Base-by-base conservation (phyloP, 2,329 filamentous ascomycete genomes). In the Aspergillus ibericus region DNA sequence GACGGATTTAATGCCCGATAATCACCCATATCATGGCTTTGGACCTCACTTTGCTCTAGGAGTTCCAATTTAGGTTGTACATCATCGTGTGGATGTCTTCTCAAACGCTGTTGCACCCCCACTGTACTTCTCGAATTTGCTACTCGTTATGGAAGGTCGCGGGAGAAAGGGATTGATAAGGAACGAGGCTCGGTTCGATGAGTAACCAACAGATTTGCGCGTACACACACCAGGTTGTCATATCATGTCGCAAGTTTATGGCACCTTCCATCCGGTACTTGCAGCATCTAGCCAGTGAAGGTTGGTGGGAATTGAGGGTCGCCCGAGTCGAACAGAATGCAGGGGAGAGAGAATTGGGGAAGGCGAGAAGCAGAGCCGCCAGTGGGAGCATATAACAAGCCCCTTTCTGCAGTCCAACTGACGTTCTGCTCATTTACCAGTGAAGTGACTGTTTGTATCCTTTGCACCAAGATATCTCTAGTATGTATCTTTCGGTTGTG, bases 401-500 rank as follows among this genome's bases (percentile, higher is more conserved):
- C 13, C 48, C 34, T 49, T 50, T 27, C 27, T 42, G 9, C 18
- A 22, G 38, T n/a, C 18, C 20, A 13, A 5, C 18, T 42, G 9
- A 10, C 15, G n/a, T 44, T 27, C 4, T 9, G 29, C 29, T 10
- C 29, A 32, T 2, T 32, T 32, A 9, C 29, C 8, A 32, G 29
- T 32, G 27, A 29, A 29, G 27, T 29, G 27, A 29, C 27, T 29
- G 5, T 7, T n/a, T 16, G 16, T 20, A 9, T 47, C 12, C 12
- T 32, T 22, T 18, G 4, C 4, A 10, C n/a, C 13, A 32, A 32
- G 7, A 10, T 8, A 32, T 16, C 22, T 8, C 1, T 15, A 49
- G 52, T 49, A 71, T 71, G 69, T 60, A 70, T 34, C 22, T 60
- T 27, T 60, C 62, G 2, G 36, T 59, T 4, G 29, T 62, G 3